Evolutionary conservation across 192 early-diverging fungal genomes (phyloP).

Genomic region (Dispira parvispora): DNA sequence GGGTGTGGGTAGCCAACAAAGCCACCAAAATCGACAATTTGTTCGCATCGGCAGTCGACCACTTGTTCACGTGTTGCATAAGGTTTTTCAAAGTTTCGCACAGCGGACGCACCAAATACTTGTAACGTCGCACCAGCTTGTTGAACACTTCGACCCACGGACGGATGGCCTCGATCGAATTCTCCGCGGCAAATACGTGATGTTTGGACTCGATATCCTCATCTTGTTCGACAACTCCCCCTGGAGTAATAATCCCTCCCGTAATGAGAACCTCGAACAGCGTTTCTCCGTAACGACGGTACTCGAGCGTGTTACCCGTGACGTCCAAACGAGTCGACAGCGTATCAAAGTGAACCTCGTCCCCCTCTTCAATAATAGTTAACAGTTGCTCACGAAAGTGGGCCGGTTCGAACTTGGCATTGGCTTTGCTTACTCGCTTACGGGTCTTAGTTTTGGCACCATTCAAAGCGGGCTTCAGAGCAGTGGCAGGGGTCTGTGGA

Average conservation of each 20-base stretch:
- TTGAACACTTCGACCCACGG: constrained; percentile 71
- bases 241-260: constrained; percentile 64
- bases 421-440: constrained; percentile 42
- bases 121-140: constrained; percentile 83
- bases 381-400: constrained; percentile 32
- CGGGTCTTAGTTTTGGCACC: constrained; percentile 27
- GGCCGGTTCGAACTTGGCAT: constrained; percentile 53
- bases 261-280: constrained; percentile 88
- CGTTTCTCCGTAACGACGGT: constrained; percentile 87
- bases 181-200: constrained; percentile 45
- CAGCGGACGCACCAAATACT: constrained; percentile 76
- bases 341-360: constrained; percentile 46
- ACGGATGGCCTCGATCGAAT: constrained; percentile 41
- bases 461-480: constrained; percentile 28
- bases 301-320: constrained; percentile 76
- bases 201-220: constrained; percentile 37
- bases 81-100: constrained; percentile 74
- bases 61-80: constrained; percentile 83
- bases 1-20: constrained; percentile 44
- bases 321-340: constrained; percentile 59
- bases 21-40: constrained; percentile 68
- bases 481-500: not conserved
- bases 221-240: constrained; percentile 31
- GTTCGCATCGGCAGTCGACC: constrained; percentile 51
- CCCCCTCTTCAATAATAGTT: constrained; percentile 30